These are phyloP conservation scores for Rhodocollybia butyracea DNA, from an alignment of 768 basidiomycete species.

Conservation along the genomic window DNA sequence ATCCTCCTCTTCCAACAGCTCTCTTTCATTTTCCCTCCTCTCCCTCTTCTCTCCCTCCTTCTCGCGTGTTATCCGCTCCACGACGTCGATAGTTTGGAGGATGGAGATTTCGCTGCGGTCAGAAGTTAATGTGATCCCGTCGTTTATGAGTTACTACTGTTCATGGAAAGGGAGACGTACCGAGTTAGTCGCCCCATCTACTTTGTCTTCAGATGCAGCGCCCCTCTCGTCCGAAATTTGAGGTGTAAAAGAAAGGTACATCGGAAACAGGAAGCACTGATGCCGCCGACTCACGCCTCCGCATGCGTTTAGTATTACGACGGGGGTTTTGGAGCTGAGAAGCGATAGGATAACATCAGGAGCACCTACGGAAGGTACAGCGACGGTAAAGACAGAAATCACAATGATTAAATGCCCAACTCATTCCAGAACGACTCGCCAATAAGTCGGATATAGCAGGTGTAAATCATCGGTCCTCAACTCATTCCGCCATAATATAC, in stretches of 20 bases:
- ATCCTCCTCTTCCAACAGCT: not conserved
- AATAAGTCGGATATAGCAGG: too few relatives aligned
- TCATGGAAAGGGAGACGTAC: too few relatives aligned
- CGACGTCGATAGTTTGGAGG: not conserved
- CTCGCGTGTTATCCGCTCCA: not conserved
- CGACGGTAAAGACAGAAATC: constrained; percentile 20
- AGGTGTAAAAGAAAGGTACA: not conserved
- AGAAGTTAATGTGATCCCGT: not conserved
- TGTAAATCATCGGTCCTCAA: too few relatives aligned
- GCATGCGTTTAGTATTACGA: not conserved
- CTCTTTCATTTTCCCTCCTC: not conserved
- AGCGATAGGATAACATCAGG: too few relatives aligned
- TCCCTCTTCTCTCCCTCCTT: not conserved
- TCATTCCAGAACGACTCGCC: constrained; percentile 41
- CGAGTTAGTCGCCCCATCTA: not conserved
- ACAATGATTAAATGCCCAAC: constrained; percentile 47
- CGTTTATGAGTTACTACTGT: too few relatives aligned
- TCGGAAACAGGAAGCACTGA: not conserved
- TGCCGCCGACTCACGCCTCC: not conserved
- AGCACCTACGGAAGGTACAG: too few relatives aligned
- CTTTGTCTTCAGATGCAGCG: not conserved
- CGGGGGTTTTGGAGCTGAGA: constrained; percentile 63
- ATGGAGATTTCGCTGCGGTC: not conserved
- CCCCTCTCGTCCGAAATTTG: too few relatives aligned
- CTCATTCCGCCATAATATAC: constrained; percentile 33